These are phyloP conservation scores for Colletotrichum simmondsii DNA, from an alignment of 2,329 filamentous ascomycete species.

Conservation along the genomic window DNA sequence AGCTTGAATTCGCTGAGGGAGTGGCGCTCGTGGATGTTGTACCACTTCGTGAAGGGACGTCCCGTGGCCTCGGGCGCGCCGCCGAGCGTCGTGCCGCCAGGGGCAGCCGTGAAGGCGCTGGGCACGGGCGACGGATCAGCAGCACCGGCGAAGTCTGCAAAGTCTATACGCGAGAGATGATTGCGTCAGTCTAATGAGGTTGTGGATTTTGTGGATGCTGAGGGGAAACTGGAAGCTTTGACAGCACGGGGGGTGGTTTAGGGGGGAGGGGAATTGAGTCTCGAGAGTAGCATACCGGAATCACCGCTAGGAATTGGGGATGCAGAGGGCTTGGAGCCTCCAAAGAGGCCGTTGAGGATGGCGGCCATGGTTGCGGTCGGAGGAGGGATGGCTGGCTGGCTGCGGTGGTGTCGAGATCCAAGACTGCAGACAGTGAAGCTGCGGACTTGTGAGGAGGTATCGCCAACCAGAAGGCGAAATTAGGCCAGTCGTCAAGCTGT, in stretches of 20 bases:
- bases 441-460: slow-evolving; percentile 31
- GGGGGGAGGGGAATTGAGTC: slow-evolving; percentile 23
- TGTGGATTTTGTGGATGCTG: slow-evolving; percentile 31
- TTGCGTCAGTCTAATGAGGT: slow-evolving; percentile 40
- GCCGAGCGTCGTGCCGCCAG: slow-evolving; percentile 57
- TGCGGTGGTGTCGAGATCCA: slow-evolving; percentile 36
- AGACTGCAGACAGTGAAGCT: slow-evolving; percentile 35
- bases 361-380: slow-evolving; percentile 60
- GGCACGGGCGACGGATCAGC: slow-evolving; percentile 72
- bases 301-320: slow-evolving; percentile 64
- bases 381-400: slow-evolving; percentile 30
- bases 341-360: slow-evolving; percentile 76
- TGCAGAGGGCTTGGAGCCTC: slow-evolving; percentile 70
- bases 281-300: slow-evolving; percentile 64
- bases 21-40: slow-evolving; percentile 93
- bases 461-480: slow-evolving; percentile 29
- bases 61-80: slow-evolving; percentile 58
- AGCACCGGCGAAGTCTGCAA: slow-evolving; percentile 90
- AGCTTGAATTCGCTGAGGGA: slow-evolving; percentile 85
- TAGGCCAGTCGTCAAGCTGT: slow-evolving; percentile 30
- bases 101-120: slow-evolving; percentile 48
- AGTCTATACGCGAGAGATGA: slow-evolving; percentile 68
- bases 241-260: not conserved
- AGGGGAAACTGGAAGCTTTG: slow-evolving; percentile 26
- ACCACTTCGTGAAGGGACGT: slow-evolving; percentile 91